These are phyloP conservation scores for Desmodesmus armatus DNA, from an alignment of 139 green algal genomes.

Conservation along the genomic window DNA sequence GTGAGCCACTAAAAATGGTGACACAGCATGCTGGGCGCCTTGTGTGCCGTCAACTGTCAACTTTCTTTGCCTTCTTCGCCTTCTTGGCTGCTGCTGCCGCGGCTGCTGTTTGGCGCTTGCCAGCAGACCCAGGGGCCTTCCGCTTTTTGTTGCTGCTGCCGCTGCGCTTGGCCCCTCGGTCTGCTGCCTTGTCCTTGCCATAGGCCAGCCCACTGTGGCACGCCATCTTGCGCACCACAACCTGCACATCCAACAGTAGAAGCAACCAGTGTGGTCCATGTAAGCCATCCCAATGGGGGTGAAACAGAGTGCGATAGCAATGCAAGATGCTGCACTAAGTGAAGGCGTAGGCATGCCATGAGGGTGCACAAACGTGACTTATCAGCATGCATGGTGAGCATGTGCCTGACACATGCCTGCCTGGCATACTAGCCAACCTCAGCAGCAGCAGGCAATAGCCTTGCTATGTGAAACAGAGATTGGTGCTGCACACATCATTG, in stretches of 20 bases:
- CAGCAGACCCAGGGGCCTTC: not conserved
- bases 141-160: not conserved
- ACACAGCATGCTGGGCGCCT: too few species aligned
- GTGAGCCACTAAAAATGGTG: too few species aligned
- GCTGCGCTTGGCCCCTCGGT: conserved; percentile 9
- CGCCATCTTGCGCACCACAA: conserved; percentile 55
- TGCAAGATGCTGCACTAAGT: too few species aligned
- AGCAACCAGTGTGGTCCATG: not conserved
- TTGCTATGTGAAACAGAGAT: not conserved
- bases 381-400: too few species aligned
- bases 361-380: not conserved
- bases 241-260: not conserved
- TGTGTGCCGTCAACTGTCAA: too few species aligned
- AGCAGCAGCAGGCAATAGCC: not conserved
- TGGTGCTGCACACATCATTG: not conserved
- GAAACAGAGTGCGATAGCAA: too few species aligned
- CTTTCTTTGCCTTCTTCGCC: conserved; percentile 11
- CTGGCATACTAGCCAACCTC: not conserved
- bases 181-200: conserved; percentile 9
- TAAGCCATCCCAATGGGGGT: not conserved
- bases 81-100: conserved; percentile 1
- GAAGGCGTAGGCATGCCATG: not conserved
- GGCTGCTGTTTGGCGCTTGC: not conserved
- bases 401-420: not conserved
- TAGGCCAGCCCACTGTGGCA: conserved; percentile 46